These are phyloP conservation scores for Mycena sp. DNA, from an alignment of 1,284 basidiomycete genomes.

Conservation along the genomic window DNA sequence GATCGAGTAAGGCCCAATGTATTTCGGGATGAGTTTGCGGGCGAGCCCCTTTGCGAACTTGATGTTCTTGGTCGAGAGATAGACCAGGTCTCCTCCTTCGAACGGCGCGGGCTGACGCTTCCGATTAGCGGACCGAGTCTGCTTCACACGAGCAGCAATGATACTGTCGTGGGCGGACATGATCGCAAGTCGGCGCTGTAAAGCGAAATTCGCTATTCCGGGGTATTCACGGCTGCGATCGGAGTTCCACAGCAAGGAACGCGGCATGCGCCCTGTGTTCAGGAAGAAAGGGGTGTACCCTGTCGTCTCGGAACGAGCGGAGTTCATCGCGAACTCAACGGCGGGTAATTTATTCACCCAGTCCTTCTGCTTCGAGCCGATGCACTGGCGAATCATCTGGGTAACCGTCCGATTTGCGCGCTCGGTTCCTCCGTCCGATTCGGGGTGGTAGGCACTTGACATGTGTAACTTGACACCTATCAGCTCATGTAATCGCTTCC, in stretches of 20 bases:
- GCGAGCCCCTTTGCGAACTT: conserved; percentile 14
- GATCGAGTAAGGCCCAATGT: conserved; percentile 23
- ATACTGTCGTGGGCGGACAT: conserved; percentile 33
- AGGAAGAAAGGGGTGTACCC: conserved; percentile 47
- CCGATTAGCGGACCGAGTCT: conserved; percentile 39
- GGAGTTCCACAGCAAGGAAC: conserved; percentile 39
- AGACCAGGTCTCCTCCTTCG: conserved; percentile 11
- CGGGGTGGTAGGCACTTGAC: conserved; percentile 55
- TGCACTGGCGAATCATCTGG: conserved; percentile 48
- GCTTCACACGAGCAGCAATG: conserved; percentile 31
- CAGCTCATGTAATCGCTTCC: conserved; percentile 43
- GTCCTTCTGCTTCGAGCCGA: conserved; percentile 45
- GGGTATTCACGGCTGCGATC: conserved; percentile 32
- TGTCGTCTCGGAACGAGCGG: conserved; percentile 38
- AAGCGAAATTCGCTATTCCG: conserved; percentile 37
- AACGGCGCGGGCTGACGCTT: conserved; percentile 33
- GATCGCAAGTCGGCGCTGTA: conserved; percentile 34
- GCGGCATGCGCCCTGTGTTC: conserved; percentile 42
- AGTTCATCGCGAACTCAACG: conserved; percentile 50
- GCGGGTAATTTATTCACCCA: conserved; percentile 48
- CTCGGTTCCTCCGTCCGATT: conserved; percentile 54
- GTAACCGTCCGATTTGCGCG: conserved; percentile 49
- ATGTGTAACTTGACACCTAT: conserved; percentile 46
- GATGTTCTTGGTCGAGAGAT: conserved; percentile 38
- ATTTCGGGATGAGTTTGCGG: conserved; percentile 17